Evolutionary conservation across 106 monocot species (phyloP).

Genomic region (Triglochin maritima): DNA sequence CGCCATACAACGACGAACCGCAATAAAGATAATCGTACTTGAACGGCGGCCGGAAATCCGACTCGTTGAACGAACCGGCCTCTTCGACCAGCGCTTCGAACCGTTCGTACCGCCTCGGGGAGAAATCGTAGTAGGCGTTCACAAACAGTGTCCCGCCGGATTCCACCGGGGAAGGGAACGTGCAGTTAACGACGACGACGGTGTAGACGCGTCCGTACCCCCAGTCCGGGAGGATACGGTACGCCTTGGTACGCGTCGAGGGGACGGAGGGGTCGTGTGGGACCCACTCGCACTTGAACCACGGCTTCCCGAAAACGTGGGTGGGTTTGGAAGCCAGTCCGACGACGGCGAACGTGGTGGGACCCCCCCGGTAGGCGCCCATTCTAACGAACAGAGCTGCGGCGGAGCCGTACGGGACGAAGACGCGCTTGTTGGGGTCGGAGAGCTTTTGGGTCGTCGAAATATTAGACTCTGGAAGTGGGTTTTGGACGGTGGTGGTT

Average conservation of each 20-base stretch:
- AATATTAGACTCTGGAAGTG: slow-evolving; percentile 8
- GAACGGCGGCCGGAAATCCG: slow-evolving; percentile 48
- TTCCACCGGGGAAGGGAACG: slow-evolving; percentile 82
- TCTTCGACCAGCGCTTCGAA: slow-evolving; percentile 62
- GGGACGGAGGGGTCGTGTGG: slow-evolving; percentile 28
- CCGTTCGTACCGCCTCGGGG: slow-evolving; percentile 41
- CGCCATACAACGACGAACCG: slow-evolving; percentile 78
- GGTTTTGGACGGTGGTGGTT: not conserved
- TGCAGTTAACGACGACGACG: slow-evolving; percentile 91
- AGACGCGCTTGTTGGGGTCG: slow-evolving; percentile 59
- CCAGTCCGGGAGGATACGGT: slow-evolving; percentile 86
- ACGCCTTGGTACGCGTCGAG: slow-evolving; percentile 40
- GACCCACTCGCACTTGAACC: slow-evolving; percentile 90
- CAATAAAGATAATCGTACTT: slow-evolving; percentile 87
- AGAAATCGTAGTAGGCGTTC: slow-evolving; percentile 62
- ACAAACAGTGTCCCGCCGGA: slow-evolving; percentile 63
- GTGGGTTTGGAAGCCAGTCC: slow-evolving; percentile 91
- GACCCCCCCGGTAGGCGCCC: slow-evolving; percentile 84
- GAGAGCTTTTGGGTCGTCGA: not conserved
- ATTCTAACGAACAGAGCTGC: slow-evolving; percentile 87
- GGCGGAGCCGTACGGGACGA: slow-evolving; percentile 70
- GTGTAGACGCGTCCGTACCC: slow-evolving; percentile 95
- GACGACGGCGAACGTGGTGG: slow-evolving; percentile 56
- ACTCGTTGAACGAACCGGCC: slow-evolving; percentile 47
- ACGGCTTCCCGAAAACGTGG: slow-evolving; percentile 79